phyloP scores from a whole-genome alignment of 2,329 filamentous ascomycete genomes.

The Phoma herbarum region DNA sequence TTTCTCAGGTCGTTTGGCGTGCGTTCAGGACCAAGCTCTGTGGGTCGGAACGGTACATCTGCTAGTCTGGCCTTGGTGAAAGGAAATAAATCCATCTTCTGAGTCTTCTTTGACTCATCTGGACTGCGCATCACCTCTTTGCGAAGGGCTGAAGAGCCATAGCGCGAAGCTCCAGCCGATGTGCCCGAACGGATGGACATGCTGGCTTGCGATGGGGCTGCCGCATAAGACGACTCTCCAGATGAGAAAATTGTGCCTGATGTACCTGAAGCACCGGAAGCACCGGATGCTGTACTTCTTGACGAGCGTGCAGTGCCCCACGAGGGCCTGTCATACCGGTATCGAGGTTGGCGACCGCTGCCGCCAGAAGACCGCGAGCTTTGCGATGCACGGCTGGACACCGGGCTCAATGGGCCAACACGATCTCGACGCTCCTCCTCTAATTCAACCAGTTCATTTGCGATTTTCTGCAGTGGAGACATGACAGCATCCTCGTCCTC shows the following conservation, averaged over 20 bases:
- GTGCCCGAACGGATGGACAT: slow-evolving; percentile 63
- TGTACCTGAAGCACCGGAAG: slow-evolving; percentile 56
- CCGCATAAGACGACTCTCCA: slow-evolving; percentile 63
- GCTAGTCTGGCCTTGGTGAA: slow-evolving; percentile 81
- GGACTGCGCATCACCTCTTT: slow-evolving; percentile 84
- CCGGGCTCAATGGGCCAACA: slow-evolving; percentile 72
- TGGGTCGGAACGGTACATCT: slow-evolving; percentile 82
- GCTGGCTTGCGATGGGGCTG: slow-evolving; percentile 57
- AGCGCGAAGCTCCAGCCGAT: slow-evolving; percentile 59
- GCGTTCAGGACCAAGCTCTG: slow-evolving; percentile 60
- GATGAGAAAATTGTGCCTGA: slow-evolving; percentile 75
- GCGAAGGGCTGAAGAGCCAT: slow-evolving; percentile 73
- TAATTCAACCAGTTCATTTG: slow-evolving; percentile 72
- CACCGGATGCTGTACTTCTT: slow-evolving; percentile 42
- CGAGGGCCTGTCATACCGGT: slow-evolving; percentile 57
- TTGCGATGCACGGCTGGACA: slow-evolving; percentile 71
- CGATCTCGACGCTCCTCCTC: slow-evolving; percentile 69
- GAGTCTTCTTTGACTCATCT: slow-evolving; percentile 67
- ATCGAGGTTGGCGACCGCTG: slow-evolving; percentile 54
- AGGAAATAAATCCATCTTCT: slow-evolving; percentile 81
- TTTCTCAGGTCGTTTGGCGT: slow-evolving; percentile 77
- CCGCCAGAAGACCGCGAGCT: slow-evolving; percentile 62
- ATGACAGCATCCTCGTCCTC: slow-evolving; percentile 69
- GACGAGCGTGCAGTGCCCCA: slow-evolving; percentile 36
- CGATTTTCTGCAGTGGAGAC: slow-evolving; percentile 78